Base-by-base conservation (phyloP, 1,284 basidiomycete species). In the Mrakiaceae sp. region DNA sequence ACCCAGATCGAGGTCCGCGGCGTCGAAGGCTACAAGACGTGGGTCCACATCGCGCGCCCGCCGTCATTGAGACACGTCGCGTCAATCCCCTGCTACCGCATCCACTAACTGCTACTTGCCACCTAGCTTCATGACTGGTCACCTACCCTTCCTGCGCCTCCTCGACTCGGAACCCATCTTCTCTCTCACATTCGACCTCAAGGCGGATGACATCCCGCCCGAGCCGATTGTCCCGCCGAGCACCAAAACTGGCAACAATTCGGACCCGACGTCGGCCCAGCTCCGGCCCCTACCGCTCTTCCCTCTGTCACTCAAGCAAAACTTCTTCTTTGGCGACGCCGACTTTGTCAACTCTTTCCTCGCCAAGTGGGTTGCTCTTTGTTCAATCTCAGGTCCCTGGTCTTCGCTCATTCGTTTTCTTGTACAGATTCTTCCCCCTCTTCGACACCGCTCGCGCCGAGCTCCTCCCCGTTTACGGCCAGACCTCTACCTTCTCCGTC, bases 401-500 rank as follows among this genome's bases (percentile, higher is more conserved):
- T n/a, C 49, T 58, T 2, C 3, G 9, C 56, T 10, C 55, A 55
- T 12, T 48, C 40, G 56, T 57, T 51, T 14, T 43, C 46, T 39
- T 63, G 46, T 63, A 27, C 69, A 91, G 90, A 67, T 95, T 87
- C 76, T 95, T 96, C 77, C 82, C 85, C 3, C 75, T 85, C 2
- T 95, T 88, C 74, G 95, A 98, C 75, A 81, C 79, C 43, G 83
- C 88, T 69, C 84, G 95, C 42, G 75, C 79, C 0, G 78, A 81
- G 3, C 81, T 96, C 5, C 71, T 83, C 49, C 81, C 87, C 57
- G 90, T 81, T 6, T 98, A 98, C 74, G 84, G 88, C 67, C 83
- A 87, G 0, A 79, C 83, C 50, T 88, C 94, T 11, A 92, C 90
- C 9, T 93, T 97, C 72, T 95, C 93, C 0, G 87, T 87, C 74